Conservation (phyloP, 495 filamentous ascomycete species). For the Cudoniella acicularis region DNA sequence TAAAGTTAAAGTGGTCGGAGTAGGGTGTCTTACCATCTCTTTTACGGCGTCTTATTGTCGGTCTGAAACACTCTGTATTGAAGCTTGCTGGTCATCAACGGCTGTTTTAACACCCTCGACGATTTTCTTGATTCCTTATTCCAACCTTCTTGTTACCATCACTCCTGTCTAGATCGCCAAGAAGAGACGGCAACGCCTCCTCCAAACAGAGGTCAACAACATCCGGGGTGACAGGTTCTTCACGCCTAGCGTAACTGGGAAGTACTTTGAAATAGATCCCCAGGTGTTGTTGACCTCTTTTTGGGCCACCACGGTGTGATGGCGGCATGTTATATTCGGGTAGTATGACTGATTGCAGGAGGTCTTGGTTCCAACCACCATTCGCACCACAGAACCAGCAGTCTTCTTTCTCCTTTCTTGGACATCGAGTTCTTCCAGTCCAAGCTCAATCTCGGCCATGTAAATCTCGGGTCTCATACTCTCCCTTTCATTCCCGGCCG, state of each 20-base stretch:
- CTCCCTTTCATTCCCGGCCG: no score
- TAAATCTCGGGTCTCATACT: no score
- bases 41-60: conserved; percentile 87
- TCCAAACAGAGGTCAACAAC: conserved; percentile 35
- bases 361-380: no score
- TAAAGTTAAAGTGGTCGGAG: no score
- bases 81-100: conserved; percentile 72
- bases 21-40: conserved; percentile 80
- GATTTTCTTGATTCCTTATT: conserved; percentile 68
- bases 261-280: conserved; percentile 45
- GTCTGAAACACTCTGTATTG: conserved; percentile 85
- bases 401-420: no score
- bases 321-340: no score
- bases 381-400: no score
- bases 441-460: no score
- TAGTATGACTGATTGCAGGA: no score
- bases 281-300: conserved; percentile 1
- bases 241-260: conserved; percentile 46
- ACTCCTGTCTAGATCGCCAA: conserved; percentile 41
- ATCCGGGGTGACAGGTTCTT: conserved; percentile 28
- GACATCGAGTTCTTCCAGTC: no score
- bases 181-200: conserved; percentile 38
- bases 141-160: conserved; percentile 42
- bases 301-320: no score
- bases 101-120: conserved; percentile 78